Evolutionary conservation across 2,329 filamentous ascomycete genomes (phyloP), one percentile per base, ranked within the genome.

Genomic region (Fusarium burgessii): DNA sequence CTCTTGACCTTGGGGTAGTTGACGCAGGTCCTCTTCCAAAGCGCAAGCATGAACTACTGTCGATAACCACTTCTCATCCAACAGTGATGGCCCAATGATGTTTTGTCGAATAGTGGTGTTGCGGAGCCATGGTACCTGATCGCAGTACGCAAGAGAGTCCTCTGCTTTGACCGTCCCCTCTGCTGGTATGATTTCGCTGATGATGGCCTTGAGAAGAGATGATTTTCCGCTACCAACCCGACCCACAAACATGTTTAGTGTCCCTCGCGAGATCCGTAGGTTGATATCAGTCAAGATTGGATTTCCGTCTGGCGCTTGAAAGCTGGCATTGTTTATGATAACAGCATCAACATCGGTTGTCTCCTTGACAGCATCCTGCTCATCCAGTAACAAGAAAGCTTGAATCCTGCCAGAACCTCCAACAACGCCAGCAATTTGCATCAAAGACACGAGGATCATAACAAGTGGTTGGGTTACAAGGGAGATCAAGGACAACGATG

Each of bases 181-280:
- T 2, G 74, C 46, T 6, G 72, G 58, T 2, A 69, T 54, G 2
- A 79, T 66, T 59, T 84, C 83, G 1, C 83, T 81, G 1, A 84
- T 67, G 0, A 85, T 72, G 1, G 78, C 78, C 35, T 82, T 78
- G 13, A 84, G 65, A 0, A 85, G 66, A 0, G 78, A 79, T 0
- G 82, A 81, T 52, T 85, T 86, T 27, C 84, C 83, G n/a, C 80
- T 81, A 2, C 83, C 84, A 1, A 84, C 82, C 1, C 78, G 79
- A 0, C 84, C 83, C 2, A 84, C 73, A 4, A 85, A 43, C 64
- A 84, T 79, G 15, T 77, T 83, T 0, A 82, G 54, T 0, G 68
- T 76, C 7, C 74, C 65, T 1, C 52, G 33, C 0, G 41, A 27
- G 3, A 81, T 35, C 0, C 17, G 25, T 10, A 80, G 20, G n/a